Evolutionary conservation across 148 eudicot genomes (phyloP).

Genomic region (Chenopodium album): DNA sequence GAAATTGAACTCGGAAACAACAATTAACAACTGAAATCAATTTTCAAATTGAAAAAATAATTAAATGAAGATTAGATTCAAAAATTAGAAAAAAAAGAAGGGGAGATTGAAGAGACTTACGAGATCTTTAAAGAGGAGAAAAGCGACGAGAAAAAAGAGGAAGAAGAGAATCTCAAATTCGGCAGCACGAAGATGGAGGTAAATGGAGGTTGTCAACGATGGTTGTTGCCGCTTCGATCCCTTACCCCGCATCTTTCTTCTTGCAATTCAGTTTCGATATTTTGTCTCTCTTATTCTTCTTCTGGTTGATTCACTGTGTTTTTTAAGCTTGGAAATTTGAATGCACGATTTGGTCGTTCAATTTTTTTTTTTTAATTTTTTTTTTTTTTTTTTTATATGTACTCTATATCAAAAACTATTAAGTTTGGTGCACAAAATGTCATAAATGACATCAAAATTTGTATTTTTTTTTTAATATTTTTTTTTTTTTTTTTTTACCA

Average conservation of each 20-base stretch:
- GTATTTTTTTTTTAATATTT: no score
- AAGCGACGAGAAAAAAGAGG: constrained; percentile 73
- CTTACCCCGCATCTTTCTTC: neutral
- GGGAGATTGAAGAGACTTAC: constrained; percentile 32
- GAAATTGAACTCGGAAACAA: neutral
- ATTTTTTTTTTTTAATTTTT: no score
- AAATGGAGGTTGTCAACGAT: constrained; percentile 43
- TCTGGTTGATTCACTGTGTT: no score
- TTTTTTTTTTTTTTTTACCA: no score
- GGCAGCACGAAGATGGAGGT: constrained; percentile 60
- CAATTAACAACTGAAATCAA: neutral
- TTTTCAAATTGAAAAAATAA: neutral
- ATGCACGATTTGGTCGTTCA: no score
- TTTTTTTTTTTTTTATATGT: no score
- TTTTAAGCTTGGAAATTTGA: no score
- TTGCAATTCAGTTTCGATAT: neutral
- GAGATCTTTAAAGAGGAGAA: constrained; percentile 84
- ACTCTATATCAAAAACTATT: no score
- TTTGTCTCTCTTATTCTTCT: no score
- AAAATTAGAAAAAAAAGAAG: neutral
- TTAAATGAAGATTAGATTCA: neutral
- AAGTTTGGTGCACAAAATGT: no score
- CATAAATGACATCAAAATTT: no score
- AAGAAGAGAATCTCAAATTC: constrained; percentile 94
- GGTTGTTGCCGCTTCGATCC: constrained; percentile 19